Percentiles rank a stretch among this genome's conserved stretches.
These are phyloP conservation scores for Echeveria elegans DNA, from an alignment of 164 flowering plant species.

Conservation along the genomic window DNA sequence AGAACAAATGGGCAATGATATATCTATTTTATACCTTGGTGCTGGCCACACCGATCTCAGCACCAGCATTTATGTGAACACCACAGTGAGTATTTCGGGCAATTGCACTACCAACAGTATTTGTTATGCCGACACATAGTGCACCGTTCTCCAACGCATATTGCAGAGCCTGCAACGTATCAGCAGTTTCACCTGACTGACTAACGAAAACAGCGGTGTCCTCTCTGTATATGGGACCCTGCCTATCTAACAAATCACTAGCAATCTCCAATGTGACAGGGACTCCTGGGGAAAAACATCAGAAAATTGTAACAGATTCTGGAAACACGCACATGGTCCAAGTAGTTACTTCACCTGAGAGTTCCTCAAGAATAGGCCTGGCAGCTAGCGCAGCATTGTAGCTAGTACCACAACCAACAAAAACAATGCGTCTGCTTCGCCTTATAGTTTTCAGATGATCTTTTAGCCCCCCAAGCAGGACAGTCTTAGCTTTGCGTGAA, in stretches of 20 bases:
- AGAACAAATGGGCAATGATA: not conserved
- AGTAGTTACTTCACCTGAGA: conserved; percentile 15
- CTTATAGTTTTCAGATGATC: conserved; percentile 94
- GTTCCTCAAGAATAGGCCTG: conserved; percentile 82
- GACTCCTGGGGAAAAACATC: conserved; percentile 34
- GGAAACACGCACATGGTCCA: not conserved
- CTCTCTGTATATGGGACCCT: conserved; percentile 93
- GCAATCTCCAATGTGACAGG: conserved; percentile 98
- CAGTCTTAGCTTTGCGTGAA: conserved; percentile 67
- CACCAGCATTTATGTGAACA: conserved; percentile 94
- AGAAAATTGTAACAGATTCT: conserved; percentile 1
- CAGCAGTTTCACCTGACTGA: conserved; percentile 99
- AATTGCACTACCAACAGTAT: conserved; percentile 94
- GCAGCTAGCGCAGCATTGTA: conserved; percentile 97
- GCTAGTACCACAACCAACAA: conserved; percentile 98
- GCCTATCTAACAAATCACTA: conserved; percentile 89
- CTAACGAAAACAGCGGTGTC: conserved; percentile 98
- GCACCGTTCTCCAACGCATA: conserved; percentile 93
- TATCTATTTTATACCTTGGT: conserved; percentile 53
- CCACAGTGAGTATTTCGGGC: conserved; percentile 95
- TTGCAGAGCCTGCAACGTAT: conserved; percentile 72
- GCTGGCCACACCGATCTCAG: conserved; percentile 98
- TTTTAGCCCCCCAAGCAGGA: conserved; percentile 89
- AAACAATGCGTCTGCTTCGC: conserved; percentile 84
- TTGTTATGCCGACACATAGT: conserved; percentile 93